Conservation (phyloP, 2,329 filamentous ascomycete genomes). For the Daldinia eschscholtzii region DNA sequence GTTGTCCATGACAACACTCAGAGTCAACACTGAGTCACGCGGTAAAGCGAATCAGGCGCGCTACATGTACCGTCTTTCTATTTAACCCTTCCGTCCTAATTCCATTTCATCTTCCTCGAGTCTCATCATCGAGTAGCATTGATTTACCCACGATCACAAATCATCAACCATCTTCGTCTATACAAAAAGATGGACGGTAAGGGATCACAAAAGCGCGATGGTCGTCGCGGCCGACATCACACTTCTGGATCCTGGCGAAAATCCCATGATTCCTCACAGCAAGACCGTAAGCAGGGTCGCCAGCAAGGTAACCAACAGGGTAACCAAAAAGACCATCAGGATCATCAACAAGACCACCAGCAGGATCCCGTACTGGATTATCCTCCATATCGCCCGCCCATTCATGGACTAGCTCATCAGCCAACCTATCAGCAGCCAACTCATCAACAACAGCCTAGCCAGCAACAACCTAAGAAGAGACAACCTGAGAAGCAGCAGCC, state of each 20-base stretch:
- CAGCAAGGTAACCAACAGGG: neutral
- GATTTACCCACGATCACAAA: neutral
- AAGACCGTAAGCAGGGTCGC: neutral
- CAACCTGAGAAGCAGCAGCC: neutral
- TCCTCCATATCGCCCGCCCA: neutral
- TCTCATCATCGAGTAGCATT: neutral
- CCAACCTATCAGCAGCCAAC: neutral
- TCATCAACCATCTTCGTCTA: too few relatives aligned
- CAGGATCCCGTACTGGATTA: neutral
- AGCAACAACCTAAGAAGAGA: neutral
- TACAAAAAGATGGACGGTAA: conserved; percentile 3
- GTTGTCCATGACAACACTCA: conserved; percentile 1
- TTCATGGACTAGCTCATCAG: neutral
- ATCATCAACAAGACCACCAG: neutral
- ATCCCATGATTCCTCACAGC: neutral
- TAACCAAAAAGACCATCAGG: neutral
- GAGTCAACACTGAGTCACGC: neutral
- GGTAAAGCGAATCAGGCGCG: too few relatives aligned
- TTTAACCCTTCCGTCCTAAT: neutral
- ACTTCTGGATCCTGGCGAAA: neutral
- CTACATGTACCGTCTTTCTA: neutral
- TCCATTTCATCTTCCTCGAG: neutral
- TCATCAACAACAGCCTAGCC: neutral
- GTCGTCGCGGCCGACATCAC: neutral
- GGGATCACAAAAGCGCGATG: conserved; percentile 1